Percentiles rank a stretch among this genome's conserved stretches.
Evolutionary conservation across 2,329 filamentous ascomycete genomes (phyloP).

Genomic region (Fusarium euwallaceae): DNA sequence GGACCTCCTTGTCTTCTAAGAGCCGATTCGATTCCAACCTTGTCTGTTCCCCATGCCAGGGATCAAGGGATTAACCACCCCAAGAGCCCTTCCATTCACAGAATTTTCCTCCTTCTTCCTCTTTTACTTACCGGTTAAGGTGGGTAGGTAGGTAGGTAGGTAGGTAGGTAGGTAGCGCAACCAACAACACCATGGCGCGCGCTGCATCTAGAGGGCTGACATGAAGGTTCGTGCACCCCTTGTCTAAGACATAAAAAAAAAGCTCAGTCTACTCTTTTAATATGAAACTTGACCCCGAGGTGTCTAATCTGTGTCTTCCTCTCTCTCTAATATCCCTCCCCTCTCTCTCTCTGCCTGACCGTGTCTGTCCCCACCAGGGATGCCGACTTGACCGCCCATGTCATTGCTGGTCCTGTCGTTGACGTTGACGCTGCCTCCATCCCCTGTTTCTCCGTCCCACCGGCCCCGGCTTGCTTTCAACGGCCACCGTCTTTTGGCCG

Average conservation of each 20-base stretch:
- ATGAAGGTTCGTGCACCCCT: not conserved
- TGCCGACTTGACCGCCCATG: slow-evolving; percentile 1
- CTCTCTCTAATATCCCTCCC: not conserved
- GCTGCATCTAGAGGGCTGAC: not conserved
- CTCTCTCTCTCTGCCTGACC: not conserved
- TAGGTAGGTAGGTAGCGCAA: not conserved
- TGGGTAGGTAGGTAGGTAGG: not conserved
- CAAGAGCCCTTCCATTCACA: not conserved
- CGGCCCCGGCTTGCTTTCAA: not conserved
- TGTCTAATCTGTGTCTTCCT: not conserved
- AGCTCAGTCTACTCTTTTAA: not conserved
- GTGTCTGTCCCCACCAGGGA: not conserved
- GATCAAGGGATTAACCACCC: slow-evolving; percentile 25
- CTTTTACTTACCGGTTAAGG: not conserved
- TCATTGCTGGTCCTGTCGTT: not conserved
- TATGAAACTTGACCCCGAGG: not conserved
- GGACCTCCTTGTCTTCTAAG: slow-evolving; percentile 3
- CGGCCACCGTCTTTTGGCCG: not conserved
- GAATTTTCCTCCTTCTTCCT: not conserved
- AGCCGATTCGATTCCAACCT: slow-evolving; percentile 8
- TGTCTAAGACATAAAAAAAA: not conserved
- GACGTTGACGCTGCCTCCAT: not conserved
- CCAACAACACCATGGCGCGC: not conserved
- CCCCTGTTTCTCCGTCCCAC: not conserved
- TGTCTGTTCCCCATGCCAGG: slow-evolving; percentile 7